Evolutionary conservation across 345 rosid genomes (phyloP), one percentile per base, ranked within the genome.

Genomic region (Psidium guajava): DNA sequence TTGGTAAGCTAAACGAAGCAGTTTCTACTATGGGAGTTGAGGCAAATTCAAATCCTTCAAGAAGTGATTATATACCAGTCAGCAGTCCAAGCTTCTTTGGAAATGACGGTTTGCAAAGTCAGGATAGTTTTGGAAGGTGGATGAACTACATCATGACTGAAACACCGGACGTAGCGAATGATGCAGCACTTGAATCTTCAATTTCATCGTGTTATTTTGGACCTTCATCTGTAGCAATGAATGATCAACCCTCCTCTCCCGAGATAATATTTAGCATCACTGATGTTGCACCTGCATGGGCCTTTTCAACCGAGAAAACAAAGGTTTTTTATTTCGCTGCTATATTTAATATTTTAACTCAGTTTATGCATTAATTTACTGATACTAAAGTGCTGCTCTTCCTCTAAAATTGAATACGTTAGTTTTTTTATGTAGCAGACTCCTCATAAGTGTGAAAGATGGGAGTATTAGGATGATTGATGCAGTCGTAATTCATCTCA

Each of bases 101-200:
- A 36, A 85, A 91, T 88, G 92, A 88, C 58, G 92, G 93, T 90
- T 88, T 93, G 86, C 94, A 92, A 86, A 95, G 92, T 88, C 96
- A 94, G 88, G 99, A 93, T 86, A 97, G 95, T 91, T 93, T 95
- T 88, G 95, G 98, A 85, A 91, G 87, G 89, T 97, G 99, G 99
- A 91, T 96, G 88, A 89, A 91, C 89, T 88, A 81, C 64, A 85
- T 94, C 74, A 88, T 93, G 81, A 85, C 91, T 10, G 93, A 92
- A 83, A 88, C 98, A 82, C 90, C 92, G 8, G 89, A 87, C 59
- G 89, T 95, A 50, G 82, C 88, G 82, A 92, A 91, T 87, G 93
- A 89, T 84, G 88, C 92, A 56, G 82, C 82, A 82, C 90, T 86
- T 83, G 91, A 90, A 73, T 83, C 96, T 86, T 87, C 93, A 75